These are phyloP conservation scores for Termitomyces sp. DNA, from an alignment of 768 basidiomycete species.

Conservation along the genomic window DNA sequence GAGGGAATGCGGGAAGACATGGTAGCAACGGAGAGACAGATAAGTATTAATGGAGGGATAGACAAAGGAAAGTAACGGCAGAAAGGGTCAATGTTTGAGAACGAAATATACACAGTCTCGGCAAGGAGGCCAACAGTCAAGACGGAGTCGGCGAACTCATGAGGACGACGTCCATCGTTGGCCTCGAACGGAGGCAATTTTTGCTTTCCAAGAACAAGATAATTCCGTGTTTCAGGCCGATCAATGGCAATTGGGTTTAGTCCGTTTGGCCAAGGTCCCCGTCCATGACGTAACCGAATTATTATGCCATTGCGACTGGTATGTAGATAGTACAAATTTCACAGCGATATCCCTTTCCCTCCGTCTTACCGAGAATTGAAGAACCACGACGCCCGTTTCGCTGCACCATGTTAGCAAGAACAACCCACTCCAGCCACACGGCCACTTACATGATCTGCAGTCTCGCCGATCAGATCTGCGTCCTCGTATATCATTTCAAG, in stretches of 20 bases:
- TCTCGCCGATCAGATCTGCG: conserved; percentile 10
- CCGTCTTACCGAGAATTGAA: conserved; percentile 71
- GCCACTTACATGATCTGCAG: conserved; percentile 37
- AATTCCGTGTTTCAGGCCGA: conserved; percentile 37
- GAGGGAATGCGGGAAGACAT: conserved; percentile 65
- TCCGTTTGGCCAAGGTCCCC: conserved; percentile 35
- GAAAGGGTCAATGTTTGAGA: conserved; percentile 24
- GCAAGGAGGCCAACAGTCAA: background rate
- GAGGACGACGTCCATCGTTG: background rate
- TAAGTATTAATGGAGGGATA: conserved; percentile 14
- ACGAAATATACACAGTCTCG: conserved; percentile 22
- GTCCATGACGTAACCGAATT: conserved; percentile 21
- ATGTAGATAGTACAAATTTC: conserved; percentile 14
- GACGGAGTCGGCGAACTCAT: background rate
- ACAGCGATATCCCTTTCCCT: background rate
- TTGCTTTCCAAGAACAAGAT: conserved; percentile 21
- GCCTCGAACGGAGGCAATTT: conserved; percentile 26
- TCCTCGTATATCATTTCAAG: conserved; percentile 12
- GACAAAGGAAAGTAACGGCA: conserved; percentile 17
- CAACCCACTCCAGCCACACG: conserved; percentile 14
- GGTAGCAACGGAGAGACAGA: conserved; percentile 8
- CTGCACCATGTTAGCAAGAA: conserved; percentile 33
- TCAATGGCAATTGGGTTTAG: conserved; percentile 35
- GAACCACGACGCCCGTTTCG: conserved; percentile 92
- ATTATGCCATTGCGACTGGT: conserved; percentile 16